Conservation (phyloP, 73 alveolate genomes). For the Paramecium octaurelia region DNA sequence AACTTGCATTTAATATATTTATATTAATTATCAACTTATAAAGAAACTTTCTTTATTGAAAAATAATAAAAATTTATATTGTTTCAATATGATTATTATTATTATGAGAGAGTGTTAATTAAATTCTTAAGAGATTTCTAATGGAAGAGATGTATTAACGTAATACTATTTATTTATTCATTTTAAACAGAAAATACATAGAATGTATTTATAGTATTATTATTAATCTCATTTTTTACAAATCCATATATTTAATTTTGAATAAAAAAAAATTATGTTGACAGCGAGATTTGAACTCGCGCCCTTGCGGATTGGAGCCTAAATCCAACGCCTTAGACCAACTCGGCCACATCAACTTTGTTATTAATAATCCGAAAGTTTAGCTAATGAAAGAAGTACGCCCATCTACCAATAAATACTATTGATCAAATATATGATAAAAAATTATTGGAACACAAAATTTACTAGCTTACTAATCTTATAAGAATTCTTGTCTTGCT, state of each 20-base stretch:
- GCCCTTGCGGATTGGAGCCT: constrained; percentile 62
- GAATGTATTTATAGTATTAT: neutral
- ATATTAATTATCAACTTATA: neutral
- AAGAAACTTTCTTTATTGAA: neutral
- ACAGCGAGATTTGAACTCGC: constrained; percentile 60
- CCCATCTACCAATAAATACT: neutral
- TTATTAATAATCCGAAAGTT: neutral
- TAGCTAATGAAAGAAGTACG: neutral
- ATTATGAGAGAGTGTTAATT: no score
- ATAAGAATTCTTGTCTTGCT: neutral
- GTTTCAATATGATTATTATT: neutral
- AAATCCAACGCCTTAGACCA: constrained; percentile 60
- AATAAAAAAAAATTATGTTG: constrained; percentile 48
- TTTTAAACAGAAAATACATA: neutral
- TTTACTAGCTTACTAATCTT: neutral
- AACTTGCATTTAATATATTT: neutral
- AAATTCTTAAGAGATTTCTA: neutral
- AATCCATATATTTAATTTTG: neutral
- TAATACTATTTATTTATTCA: neutral
- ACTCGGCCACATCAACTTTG: constrained; percentile 61
- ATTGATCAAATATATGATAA: neutral
- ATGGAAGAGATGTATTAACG: no score
- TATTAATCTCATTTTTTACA: neutral
- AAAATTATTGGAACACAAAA: neutral
- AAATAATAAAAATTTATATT: neutral